Evolutionary conservation across 2,329 filamentous ascomycete species (phyloP).

Genomic region (Arthrobotrys megalospora): DNA sequence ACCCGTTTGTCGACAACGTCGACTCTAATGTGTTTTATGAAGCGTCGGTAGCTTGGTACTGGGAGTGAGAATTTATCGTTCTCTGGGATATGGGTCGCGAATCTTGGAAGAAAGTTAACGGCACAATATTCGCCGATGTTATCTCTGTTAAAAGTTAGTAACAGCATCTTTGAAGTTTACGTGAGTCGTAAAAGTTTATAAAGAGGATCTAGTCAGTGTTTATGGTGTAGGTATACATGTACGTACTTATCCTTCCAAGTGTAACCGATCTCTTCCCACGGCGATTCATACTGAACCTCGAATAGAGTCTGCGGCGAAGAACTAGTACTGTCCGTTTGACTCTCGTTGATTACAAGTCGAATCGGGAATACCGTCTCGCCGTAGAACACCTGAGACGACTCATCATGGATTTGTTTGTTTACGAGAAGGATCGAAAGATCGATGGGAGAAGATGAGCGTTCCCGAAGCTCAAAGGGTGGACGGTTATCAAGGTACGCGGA

Average conservation of each 20-base stretch:
- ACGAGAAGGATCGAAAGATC: slow-evolving; percentile 26
- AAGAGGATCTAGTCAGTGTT: background rate
- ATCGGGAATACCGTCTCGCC: slow-evolving; percentile 22
- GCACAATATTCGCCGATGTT: slow-evolving; percentile 19
- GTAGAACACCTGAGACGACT: slow-evolving; percentile 24
- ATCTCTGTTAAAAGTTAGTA: slow-evolving; percentile 8
- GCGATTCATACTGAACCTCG: slow-evolving; percentile 24
- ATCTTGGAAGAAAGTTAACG: slow-evolving; percentile 10
- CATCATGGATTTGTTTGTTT: slow-evolving; percentile 42
- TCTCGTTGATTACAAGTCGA: slow-evolving; percentile 8
- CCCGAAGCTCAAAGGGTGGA: slow-evolving; percentile 18
- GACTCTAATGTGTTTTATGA: slow-evolving; percentile 27
- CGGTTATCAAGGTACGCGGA: slow-evolving; percentile 15
- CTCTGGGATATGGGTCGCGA: slow-evolving; percentile 24
- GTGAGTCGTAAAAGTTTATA: background rate
- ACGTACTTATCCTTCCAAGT: slow-evolving; percentile 34
- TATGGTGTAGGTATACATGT: background rate
- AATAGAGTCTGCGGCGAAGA: slow-evolving; percentile 13
- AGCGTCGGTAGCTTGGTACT: slow-evolving; percentile 3
- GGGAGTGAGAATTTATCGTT: background rate
- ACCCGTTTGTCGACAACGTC: slow-evolving; percentile 29
- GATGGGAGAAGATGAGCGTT: background rate
- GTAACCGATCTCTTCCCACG: slow-evolving; percentile 42
- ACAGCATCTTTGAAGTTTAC: too few relatives aligned
- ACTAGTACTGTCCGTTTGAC: slow-evolving; percentile 6